Evolutionary conservation across 1,284 basidiomycete species (phyloP).

Genomic region (Coriolopsis trogii): DNA sequence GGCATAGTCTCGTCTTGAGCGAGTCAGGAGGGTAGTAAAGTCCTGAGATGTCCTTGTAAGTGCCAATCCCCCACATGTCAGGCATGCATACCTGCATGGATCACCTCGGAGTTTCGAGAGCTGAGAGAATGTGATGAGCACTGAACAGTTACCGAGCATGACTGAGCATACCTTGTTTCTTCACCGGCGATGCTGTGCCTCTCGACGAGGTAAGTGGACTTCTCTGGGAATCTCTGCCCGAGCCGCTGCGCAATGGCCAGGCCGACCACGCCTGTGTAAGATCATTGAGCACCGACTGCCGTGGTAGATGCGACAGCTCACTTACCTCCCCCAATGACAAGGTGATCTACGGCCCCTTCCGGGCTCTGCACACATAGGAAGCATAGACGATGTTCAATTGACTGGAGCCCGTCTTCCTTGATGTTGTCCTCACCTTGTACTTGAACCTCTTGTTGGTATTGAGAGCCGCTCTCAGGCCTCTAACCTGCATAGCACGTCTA

Average conservation of each 20-base stretch:
- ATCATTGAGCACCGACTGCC: background rate
- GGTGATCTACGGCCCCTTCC: slow-evolving; percentile 80
- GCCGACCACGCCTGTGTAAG: slow-evolving; percentile 74
- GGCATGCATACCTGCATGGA: slow-evolving; percentile 95
- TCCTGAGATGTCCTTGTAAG: slow-evolving; percentile 42
- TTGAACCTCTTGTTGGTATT: slow-evolving; percentile 63
- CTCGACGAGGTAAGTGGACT: slow-evolving; percentile 87
- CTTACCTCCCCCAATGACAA: slow-evolving; percentile 90
- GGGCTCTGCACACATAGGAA: slow-evolving; percentile 67
- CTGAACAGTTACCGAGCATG: background rate
- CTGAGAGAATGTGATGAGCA: slow-evolving; percentile 41
- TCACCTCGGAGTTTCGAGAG: slow-evolving; percentile 95
- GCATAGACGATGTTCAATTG: too few species aligned
- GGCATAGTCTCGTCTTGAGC: slow-evolving; percentile 86
- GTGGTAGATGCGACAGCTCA: background rate
- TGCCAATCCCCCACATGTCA: too few species aligned
- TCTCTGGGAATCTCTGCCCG: slow-evolving; percentile 65
- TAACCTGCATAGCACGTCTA: slow-evolving; percentile 8
- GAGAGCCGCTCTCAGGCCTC: slow-evolving; percentile 56
- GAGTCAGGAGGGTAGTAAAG: slow-evolving; percentile 86
- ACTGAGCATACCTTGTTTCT: slow-evolving; percentile 71
- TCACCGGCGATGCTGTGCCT: slow-evolving; percentile 75
- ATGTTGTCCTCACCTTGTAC: slow-evolving; percentile 65
- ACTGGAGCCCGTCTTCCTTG: too few species aligned
- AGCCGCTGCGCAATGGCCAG: slow-evolving; percentile 85